Percentiles rank a stretch among this genome's conserved stretches.
Evolutionary conservation across 345 rosid species (phyloP).

Genomic region (Noccaea caerulescens): DNA sequence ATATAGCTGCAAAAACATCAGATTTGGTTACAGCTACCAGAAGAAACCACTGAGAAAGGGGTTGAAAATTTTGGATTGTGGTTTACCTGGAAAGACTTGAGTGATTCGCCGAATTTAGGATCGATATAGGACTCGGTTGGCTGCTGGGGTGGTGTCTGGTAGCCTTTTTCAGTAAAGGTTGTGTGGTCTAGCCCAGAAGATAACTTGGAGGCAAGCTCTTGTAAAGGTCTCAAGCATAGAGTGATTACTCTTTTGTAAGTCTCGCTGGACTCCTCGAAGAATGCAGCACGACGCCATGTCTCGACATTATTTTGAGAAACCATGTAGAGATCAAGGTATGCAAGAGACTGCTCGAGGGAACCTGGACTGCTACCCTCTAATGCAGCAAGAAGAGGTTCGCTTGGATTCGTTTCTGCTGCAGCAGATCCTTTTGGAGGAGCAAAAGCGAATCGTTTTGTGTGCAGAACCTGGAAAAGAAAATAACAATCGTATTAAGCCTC

Average conservation of each 20-base stretch:
- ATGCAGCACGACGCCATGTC: conserved; percentile 94
- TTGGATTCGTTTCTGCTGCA: conserved; percentile 97
- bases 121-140: conserved; percentile 52
- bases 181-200: conserved; percentile 59
- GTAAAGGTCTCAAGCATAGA: conserved; percentile 78
- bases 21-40: neutral
- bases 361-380: conserved; percentile 72
- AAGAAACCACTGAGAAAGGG: neutral
- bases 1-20: conserved; percentile 54
- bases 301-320: conserved; percentile 91
- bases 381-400: conserved; percentile 87
- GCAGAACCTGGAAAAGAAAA: conserved; percentile 58
- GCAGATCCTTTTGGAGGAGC: conserved; percentile 98
- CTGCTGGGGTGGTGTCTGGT: conserved; percentile 52
- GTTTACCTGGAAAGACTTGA: conserved; percentile 77
- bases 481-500: conserved; percentile 46
- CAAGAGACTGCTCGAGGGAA: conserved; percentile 81
- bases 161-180: conserved; percentile 49
- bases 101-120: conserved; percentile 57
- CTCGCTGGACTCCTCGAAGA: conserved; percentile 90
- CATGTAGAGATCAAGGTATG: conserved; percentile 94
- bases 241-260: conserved; percentile 82
- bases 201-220: conserved; percentile 72
- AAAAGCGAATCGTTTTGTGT: conserved; percentile 72
- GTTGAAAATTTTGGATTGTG: neutral